Evolutionary conservation across 805 yeast species (phyloP).

Genomic region (Wickerhamomyces hampshirensis): DNA sequence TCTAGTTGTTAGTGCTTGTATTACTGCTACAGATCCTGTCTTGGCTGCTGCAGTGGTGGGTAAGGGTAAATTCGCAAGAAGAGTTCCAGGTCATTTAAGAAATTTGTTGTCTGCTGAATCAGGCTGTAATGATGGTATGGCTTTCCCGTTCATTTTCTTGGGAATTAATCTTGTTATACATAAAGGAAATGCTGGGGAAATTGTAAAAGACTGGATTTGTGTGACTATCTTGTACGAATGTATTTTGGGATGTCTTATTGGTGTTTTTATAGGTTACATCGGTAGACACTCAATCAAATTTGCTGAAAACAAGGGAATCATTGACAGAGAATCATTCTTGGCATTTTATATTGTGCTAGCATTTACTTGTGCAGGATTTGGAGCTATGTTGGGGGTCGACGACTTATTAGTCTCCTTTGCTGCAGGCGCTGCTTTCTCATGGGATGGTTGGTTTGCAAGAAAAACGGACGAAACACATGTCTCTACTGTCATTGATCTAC

Average conservation of each 20-base stretch:
- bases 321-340: conserved; percentile 83
- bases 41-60: conserved; percentile 94
- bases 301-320: conserved; percentile 62
- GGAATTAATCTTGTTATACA: conserved; percentile 65
- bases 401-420: conserved; percentile 85
- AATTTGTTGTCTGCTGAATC: conserved; percentile 80
- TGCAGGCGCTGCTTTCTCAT: conserved; percentile 89
- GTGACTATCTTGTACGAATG: conserved; percentile 79
- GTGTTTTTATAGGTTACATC: conserved; percentile 62
- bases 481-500: conserved; percentile 79
- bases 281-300: conserved; percentile 68
- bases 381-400: conserved; percentile 82
- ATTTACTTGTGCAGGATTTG: conserved; percentile 82
- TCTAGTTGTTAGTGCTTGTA: conserved; percentile 74
- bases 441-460: conserved; percentile 86
- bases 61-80: conserved; percentile 82
- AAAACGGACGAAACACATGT: conserved; percentile 83
- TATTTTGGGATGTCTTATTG: conserved; percentile 69
- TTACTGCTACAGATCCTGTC: conserved; percentile 93
- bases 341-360: conserved; percentile 81
- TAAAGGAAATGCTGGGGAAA: conserved; percentile 57
- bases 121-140: conserved; percentile 93
- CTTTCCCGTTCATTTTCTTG: conserved; percentile 79
- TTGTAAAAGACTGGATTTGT: conserved; percentile 75
- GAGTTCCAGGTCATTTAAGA: conserved; percentile 87